phyloP scores from a whole-genome alignment of 352 stramenopile species.

The Albugo candida region DNA sequence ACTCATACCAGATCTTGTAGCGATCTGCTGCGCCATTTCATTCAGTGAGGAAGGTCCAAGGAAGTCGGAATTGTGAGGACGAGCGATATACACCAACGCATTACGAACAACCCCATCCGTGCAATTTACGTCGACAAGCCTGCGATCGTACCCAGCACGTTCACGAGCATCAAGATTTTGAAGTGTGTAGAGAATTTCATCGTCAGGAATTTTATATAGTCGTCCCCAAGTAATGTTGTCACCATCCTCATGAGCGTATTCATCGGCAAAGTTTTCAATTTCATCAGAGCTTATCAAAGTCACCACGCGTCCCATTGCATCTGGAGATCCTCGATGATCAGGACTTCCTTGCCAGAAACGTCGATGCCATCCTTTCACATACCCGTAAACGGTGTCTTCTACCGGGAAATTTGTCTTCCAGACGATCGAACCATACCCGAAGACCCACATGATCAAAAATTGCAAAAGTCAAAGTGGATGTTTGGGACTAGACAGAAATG shows the following conservation, averaged over 20 bases:
- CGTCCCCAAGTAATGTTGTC: conserved; percentile 68
- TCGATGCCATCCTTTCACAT: conserved; percentile 68
- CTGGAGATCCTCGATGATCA: conserved; percentile 65
- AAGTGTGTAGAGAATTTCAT: conserved; percentile 55
- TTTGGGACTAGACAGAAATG: too few relatives aligned
- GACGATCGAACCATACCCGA: conserved; percentile 66
- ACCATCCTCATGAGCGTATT: conserved; percentile 33
- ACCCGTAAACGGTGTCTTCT: conserved; percentile 39
- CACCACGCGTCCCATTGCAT: conserved; percentile 59
- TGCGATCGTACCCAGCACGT: conserved; percentile 61
- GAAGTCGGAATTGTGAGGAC: conserved; percentile 68
- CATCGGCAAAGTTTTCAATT: conserved; percentile 55
- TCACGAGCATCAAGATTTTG: conserved; percentile 71
- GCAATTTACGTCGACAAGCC: conserved; percentile 59
- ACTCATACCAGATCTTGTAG: conserved; percentile 38
- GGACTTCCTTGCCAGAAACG: conserved; percentile 81
- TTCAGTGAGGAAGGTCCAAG: conserved; percentile 42
- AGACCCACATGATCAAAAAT: conserved; percentile 43
- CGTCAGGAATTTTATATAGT: conserved; percentile 66
- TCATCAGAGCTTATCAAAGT: conserved; percentile 67
- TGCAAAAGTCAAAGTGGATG: background rate
- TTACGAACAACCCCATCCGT: conserved; percentile 36
- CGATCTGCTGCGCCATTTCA: conserved; percentile 66
- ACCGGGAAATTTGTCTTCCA: conserved; percentile 59
- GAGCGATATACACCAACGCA: conserved; percentile 73